Percentiles rank a stretch among this genome's conserved stretches.
Conservation (phyloP, 768 basidiomycete species). For the Phaffia australis region DNA sequence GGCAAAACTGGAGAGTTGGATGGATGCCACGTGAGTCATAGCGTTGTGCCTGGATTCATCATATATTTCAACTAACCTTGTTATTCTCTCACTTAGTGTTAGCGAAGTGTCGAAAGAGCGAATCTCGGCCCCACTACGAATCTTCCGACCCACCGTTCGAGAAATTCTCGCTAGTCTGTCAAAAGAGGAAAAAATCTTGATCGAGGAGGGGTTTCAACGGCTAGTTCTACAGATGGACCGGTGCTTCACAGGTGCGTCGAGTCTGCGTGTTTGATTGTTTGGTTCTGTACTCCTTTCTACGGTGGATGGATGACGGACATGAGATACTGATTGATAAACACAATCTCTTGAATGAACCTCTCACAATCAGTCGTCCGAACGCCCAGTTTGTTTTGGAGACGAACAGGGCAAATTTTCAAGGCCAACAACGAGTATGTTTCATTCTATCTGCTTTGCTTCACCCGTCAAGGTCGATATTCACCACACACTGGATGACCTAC, state of each 20-base stretch:
- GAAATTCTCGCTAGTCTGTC: constrained; percentile 40
- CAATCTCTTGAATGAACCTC: neutral
- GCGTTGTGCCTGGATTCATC: neutral
- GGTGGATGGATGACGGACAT: neutral
- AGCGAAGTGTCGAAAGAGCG: constrained; percentile 60
- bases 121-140: constrained; percentile 9
- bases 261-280: neutral
- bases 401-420: constrained; percentile 98
- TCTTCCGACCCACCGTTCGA: constrained; percentile 15
- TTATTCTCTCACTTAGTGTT: constrained; percentile 58
- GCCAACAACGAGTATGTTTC: constrained; percentile 62
- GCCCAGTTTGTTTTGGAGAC: constrained; percentile 88
- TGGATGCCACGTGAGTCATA: constrained; percentile 69
- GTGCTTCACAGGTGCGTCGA: constrained; percentile 41
- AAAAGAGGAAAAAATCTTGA: constrained; percentile 71
- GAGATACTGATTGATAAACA: neutral
- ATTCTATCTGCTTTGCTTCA: neutral
- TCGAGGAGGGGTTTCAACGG: constrained; percentile 95
- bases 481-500: no score
- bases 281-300: neutral
- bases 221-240: constrained; percentile 90
- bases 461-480: no score
- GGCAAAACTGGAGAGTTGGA: constrained; percentile 79
- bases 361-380: constrained; percentile 89
- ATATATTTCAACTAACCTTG: neutral